Percentiles rank a stretch among this genome's conserved stretches.
These are phyloP conservation scores for Geotrichum reessii DNA, from an alignment of 1,139 yeast genomes.

Conservation along the genomic window DNA sequence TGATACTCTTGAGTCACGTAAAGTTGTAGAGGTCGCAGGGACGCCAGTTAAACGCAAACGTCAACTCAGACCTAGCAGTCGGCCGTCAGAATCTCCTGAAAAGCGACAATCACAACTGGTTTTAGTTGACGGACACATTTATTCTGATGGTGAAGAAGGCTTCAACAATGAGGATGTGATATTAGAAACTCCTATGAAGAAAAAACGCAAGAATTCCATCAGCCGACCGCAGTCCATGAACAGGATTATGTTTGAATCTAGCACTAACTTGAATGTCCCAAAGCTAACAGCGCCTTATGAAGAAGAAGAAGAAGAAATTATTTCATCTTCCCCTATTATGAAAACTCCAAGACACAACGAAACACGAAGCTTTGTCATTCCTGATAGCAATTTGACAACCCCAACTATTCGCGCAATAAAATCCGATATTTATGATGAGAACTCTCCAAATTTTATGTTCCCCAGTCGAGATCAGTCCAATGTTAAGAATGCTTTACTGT, in stretches of 20 bases:
- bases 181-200: slow-evolving; percentile 15
- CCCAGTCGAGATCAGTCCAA: slow-evolving; percentile 1
- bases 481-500: background rate
- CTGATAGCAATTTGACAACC: background rate
- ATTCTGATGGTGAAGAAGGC: slow-evolving; percentile 10
- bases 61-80: background rate
- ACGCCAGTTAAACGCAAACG: slow-evolving; percentile 16
- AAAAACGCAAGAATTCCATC: slow-evolving; percentile 3
- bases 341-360: slow-evolving; percentile 9
- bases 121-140: slow-evolving; percentile 13
- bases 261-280: background rate
- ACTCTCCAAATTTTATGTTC: slow-evolving; percentile 5
- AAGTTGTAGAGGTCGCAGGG: slow-evolving; percentile 5
- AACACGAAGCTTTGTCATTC: background rate
- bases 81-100: background rate
- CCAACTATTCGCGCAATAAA: background rate
- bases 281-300: background rate
- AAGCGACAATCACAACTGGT: background rate
- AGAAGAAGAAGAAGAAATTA: slow-evolving; percentile 9
- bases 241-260: background rate
- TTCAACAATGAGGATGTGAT: slow-evolving; percentile 4
- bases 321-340: slow-evolving; percentile 7
- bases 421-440: slow-evolving; percentile 11
- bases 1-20: background rate
- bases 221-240: background rate